Base-by-base conservation (phyloP, 257 asterid species). In the Craterostigma plantagineum region DNA sequence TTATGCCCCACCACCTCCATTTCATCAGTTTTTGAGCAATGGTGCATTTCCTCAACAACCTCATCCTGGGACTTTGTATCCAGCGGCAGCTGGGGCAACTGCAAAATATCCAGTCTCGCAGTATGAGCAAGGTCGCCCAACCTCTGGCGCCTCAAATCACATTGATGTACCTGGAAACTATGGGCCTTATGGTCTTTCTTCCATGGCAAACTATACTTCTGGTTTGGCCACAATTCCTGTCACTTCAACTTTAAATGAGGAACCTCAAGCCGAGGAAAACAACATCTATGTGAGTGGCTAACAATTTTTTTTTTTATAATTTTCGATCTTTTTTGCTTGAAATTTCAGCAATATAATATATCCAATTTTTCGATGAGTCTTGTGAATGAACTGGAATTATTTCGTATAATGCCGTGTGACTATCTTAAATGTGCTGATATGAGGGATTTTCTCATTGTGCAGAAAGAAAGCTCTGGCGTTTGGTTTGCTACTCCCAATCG, bases 11-110 rank as follows among this genome's bases (percentile, higher is more conserved):
- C 92, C 81, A 8, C 77, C 81, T 1, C 55, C n/a, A 34, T 63
- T 86, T 53, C 96, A 77, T 68, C 96, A 75, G 55, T 81, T 66
- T 60, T 55, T 81, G 48, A 63, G 73, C 70, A 77, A 63, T 48
- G 86, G 92, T 33, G 66, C 71, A 15, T 85, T 72, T 57, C 80
- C 91, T 37, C 94, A 77, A 77, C 94, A 75, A 62, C 81, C 91
- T 56, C 96, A 69, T 68, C 57, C 83, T 49, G 92, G 71, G 18
- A 63, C 62, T 48, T 43, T 75, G 36, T 81, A 77, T 68, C 92
- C 76, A n/a, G n/a, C n/a, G n/a, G n/a, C n/a, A n/a, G n/a, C n/a
- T n/a, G n/a, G n/a, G n/a, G n/a, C n/a, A n/a, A n/a, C n/a, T n/a
- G n/a, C n/a, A 62, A 81, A 82, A 68, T 81, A 68, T 74, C 59